Percentiles rank a stretch among this genome's conserved stretches.
Conservation (phyloP, 2,329 filamentous ascomycete species). For the Aspergillus sp. region DNA sequence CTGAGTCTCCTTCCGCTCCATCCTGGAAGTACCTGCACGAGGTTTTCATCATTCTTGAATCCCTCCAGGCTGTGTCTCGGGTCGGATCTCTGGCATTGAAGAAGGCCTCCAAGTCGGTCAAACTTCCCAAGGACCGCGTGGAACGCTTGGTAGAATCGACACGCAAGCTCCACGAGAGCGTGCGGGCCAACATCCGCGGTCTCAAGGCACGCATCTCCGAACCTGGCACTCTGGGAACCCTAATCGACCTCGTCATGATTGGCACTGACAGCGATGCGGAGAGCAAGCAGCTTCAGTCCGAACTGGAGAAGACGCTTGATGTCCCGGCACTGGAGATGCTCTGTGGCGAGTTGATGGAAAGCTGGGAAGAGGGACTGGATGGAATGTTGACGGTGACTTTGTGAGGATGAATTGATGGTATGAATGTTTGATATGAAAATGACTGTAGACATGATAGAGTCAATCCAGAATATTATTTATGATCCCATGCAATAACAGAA, state of each 20-base stretch:
- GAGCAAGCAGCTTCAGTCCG: slow-evolving; percentile 19
- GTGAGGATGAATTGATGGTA: slow-evolving; percentile 8
- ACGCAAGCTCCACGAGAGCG: slow-evolving; percentile 26
- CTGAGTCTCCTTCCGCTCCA: slow-evolving; percentile 24
- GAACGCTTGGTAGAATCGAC: slow-evolving; percentile 22
- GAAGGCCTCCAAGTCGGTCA: slow-evolving; percentile 26
- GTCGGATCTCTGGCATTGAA: slow-evolving; percentile 26
- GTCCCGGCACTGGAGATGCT: slow-evolving; percentile 37
- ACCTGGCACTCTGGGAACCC: slow-evolving; percentile 36
- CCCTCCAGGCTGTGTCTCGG: slow-evolving; percentile 34
- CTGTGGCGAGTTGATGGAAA: slow-evolving; percentile 42
- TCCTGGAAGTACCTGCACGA: slow-evolving; percentile 40
- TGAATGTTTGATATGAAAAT: neutral
- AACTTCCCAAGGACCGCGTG: slow-evolving; percentile 29
- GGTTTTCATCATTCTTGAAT: slow-evolving; percentile 35
- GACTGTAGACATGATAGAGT: neutral
- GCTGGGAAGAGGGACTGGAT: slow-evolving; percentile 43
- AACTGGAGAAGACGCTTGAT: slow-evolving; percentile 33
- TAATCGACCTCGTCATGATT: slow-evolving; percentile 34
- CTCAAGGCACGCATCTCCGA: slow-evolving; percentile 35
- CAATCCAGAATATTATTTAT: neutral
- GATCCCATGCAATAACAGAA: neutral
- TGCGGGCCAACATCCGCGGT: slow-evolving; percentile 29
- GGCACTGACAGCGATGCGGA: slow-evolving; percentile 19
- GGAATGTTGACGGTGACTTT: slow-evolving; percentile 31